Evolutionary conservation across 805 yeast species (phyloP).

Genomic region (Candida ovalis): DNA sequence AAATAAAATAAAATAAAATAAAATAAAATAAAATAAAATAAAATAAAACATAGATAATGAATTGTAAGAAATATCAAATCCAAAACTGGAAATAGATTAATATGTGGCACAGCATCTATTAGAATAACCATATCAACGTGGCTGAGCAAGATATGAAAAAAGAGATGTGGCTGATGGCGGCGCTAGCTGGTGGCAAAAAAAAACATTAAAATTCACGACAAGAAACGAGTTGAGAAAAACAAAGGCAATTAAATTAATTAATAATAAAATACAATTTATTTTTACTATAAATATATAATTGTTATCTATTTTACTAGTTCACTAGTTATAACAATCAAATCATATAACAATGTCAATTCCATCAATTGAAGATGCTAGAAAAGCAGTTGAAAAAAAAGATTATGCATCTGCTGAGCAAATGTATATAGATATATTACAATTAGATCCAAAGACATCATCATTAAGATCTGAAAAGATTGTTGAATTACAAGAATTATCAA

Average conservation of each 20-base stretch:
- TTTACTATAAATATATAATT: background rate
- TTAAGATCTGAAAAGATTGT: conserved; percentile 36
- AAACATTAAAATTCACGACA: background rate
- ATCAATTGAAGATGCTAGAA: conserved; percentile 57
- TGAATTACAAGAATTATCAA: conserved; percentile 63
- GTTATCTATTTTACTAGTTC: background rate
- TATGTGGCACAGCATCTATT: background rate
- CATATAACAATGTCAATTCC: conserved; percentile 25
- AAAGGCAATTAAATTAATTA: too few relatives aligned
- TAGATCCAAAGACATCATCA: conserved; percentile 12
- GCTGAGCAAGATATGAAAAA: background rate
- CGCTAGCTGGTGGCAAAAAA: background rate
- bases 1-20: background rate
- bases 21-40: background rate
- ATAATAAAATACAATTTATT: too few relatives aligned
- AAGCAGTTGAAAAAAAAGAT: conserved; percentile 47
- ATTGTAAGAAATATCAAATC: background rate
- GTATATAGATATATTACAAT: conserved; percentile 47
- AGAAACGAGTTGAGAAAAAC: background rate
- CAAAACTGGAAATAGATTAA: background rate
- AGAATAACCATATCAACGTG: background rate
- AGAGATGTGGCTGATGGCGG: background rate
- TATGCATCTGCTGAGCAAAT: conserved; percentile 54
- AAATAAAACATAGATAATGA: background rate
- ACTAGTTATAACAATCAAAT: background rate